phyloP scores from a whole-genome alignment of 257 asterid genomes.

The Lycium ferocissimum region DNA sequence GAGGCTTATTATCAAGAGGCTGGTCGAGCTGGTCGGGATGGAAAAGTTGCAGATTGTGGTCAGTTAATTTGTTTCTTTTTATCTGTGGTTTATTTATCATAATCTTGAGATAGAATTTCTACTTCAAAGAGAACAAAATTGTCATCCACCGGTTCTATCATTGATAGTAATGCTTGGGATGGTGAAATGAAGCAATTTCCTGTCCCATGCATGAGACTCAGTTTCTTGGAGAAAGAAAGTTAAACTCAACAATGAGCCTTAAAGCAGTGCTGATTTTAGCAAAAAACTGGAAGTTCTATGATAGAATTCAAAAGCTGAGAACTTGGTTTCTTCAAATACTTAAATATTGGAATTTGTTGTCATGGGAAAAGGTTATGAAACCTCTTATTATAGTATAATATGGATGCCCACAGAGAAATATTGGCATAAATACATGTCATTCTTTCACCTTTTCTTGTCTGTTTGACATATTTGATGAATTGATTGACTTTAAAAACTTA shows the following conservation, averaged over 20 bases:
- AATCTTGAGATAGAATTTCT: slow-evolving; percentile 32
- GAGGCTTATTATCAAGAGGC: slow-evolving; percentile 94
- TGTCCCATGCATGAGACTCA: not conserved
- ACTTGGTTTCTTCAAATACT: not conserved
- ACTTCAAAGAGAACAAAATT: slow-evolving; percentile 28
- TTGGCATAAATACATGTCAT: not conserved
- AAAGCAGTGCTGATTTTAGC: not conserved
- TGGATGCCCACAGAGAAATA: not conserved
- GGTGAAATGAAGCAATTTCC: slow-evolving; percentile 19
- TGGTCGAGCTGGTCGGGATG: slow-evolving; percentile 93
- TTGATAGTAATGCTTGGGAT: not conserved
- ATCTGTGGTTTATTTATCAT: slow-evolving; percentile 22
- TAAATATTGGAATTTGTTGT: not conserved
- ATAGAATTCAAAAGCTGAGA: not conserved
- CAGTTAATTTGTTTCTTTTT: slow-evolving; percentile 28
- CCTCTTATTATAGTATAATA: not conserved
- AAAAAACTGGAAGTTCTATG: not conserved
- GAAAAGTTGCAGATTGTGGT: slow-evolving; percentile 82
- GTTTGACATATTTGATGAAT: not conserved
- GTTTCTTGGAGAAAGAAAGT: not conserved
- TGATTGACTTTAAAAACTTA: not conserved
- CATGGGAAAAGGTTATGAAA: not conserved
- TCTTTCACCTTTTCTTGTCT: slow-evolving; percentile 9
- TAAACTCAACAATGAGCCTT: not conserved
- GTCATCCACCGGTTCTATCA: not conserved